Conservation (phyloP, 768 basidiomycete genomes). For the Boletus bicolor region DNA sequence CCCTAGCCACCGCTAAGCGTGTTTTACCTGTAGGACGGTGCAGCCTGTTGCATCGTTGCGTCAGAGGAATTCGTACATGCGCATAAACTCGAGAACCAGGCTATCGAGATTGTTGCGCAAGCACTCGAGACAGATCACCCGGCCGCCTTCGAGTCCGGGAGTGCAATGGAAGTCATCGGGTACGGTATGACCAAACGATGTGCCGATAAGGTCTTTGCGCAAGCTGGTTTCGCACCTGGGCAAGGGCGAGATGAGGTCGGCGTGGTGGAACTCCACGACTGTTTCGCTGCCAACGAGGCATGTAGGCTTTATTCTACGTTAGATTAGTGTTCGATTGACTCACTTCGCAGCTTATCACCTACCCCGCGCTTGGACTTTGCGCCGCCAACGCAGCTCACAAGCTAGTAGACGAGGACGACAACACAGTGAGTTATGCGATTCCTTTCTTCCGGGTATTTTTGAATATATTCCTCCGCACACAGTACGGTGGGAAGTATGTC, state of each 20-base stretch:
- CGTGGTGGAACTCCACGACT: constrained; percentile 86
- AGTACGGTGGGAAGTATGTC: constrained; percentile 85
- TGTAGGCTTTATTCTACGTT: constrained; percentile 1
- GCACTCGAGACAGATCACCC: constrained; percentile 65
- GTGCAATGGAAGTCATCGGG: constrained; percentile 80
- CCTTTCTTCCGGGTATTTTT: neutral
- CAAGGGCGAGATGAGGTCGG: constrained; percentile 69
- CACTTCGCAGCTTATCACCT: constrained; percentile 62
- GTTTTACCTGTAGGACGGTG: constrained; percentile 54
- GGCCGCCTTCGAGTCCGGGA: constrained; percentile 59
- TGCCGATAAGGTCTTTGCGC: constrained; percentile 64
- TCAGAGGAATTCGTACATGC: constrained; percentile 75
- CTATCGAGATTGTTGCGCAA: constrained; percentile 75
- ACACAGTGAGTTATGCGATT: constrained; percentile 53
- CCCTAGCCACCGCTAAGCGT: neutral
- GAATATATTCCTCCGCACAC: neutral
- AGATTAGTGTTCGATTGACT: neutral
- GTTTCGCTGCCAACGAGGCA: constrained; percentile 81
- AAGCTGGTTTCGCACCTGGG: constrained; percentile 66
- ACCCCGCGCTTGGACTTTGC: constrained; percentile 77
- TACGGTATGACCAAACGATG: constrained; percentile 70
- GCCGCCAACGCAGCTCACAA: constrained; percentile 63
- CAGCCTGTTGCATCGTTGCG: constrained; percentile 72
- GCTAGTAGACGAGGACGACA: constrained; percentile 71
- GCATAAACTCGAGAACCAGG: constrained; percentile 77